Conservation (phyloP, 192 early-diverging fungal species). For the Dissophora ornata region DNA sequence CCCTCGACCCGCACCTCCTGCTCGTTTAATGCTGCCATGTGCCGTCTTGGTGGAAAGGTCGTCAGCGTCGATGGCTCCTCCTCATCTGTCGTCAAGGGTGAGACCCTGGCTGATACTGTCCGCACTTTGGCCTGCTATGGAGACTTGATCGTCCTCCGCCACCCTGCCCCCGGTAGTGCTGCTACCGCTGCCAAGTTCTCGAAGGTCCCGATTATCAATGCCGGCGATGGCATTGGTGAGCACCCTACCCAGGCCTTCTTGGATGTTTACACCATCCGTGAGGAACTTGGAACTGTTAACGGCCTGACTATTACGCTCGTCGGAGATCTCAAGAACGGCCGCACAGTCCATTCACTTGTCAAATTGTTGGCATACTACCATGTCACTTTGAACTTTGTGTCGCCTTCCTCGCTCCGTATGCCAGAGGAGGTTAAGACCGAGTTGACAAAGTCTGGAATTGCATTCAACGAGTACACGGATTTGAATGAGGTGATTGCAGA, state of each 20-base stretch:
- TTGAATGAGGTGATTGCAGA: constrained; percentile 84
- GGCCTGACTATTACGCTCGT: constrained; percentile 95
- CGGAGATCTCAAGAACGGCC: constrained; percentile 97
- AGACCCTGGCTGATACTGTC: constrained; percentile 94
- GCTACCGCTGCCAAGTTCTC: constrained; percentile 87
- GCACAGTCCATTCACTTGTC: constrained; percentile 97
- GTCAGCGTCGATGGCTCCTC: constrained; percentile 85
- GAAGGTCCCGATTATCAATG: constrained; percentile 94
- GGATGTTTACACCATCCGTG: constrained; percentile 76
- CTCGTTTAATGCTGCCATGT: constrained; percentile 97
- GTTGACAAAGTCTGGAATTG: constrained; percentile 58
- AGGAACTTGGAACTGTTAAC: constrained; percentile 97
- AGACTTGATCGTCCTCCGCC: constrained; percentile 92
- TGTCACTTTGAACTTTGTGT: constrained; percentile 95
- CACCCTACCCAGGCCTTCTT: constrained; percentile 99
- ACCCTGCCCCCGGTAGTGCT: constrained; percentile 90
- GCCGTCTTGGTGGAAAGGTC: constrained; percentile 92
- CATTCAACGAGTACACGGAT: constrained; percentile 76
- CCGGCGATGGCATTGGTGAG: constrained; percentile 97
- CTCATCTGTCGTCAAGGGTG: constrained; percentile 95
- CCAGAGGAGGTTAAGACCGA: constrained; percentile 85
- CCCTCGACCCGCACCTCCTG: constrained; percentile 93
- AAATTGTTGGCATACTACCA: constrained; percentile 90
- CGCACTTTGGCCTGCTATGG: constrained; percentile 93
- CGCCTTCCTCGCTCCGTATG: constrained; percentile 83